These are phyloP conservation scores for Podaxis pistillaris DNA, from an alignment of 768 basidiomycete genomes.

Conservation along the genomic window DNA sequence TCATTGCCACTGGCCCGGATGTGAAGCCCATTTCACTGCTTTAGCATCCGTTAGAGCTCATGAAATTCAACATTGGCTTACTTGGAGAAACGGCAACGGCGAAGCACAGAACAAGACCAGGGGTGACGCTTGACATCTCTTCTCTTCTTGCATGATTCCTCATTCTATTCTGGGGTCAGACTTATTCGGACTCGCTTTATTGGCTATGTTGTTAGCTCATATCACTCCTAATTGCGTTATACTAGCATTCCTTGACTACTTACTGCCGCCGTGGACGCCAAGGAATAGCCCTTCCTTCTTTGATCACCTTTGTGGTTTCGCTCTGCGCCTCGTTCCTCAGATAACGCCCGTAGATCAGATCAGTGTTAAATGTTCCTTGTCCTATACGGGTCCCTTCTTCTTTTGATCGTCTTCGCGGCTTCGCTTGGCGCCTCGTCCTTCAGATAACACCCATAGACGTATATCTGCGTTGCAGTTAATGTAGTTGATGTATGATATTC, in stretches of 20 bases:
- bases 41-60: background rate
- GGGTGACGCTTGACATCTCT: slow-evolving; percentile 1
- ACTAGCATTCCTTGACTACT: too few relatives aligned
- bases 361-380: slow-evolving; percentile 33
- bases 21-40: background rate
- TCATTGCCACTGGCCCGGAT: slow-evolving; percentile 2
- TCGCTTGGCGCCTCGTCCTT: slow-evolving; percentile 55
- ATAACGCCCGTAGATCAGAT: slow-evolving; percentile 55
- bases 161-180: background rate
- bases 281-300: slow-evolving; percentile 42
- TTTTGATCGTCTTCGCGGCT: slow-evolving; percentile 47
- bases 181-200: too few relatives aligned
- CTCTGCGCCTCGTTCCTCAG: slow-evolving; percentile 55
- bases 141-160: background rate
- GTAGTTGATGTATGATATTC: too few relatives aligned
- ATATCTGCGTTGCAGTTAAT: slow-evolving; percentile 24
- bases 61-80: background rate
- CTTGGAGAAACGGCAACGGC: background rate
- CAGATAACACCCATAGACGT: slow-evolving; percentile 55
- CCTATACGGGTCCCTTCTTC: slow-evolving; percentile 30
- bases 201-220: too few relatives aligned
- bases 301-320: slow-evolving; percentile 49
- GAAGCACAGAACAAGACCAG: background rate
- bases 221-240: too few relatives aligned
- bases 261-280: slow-evolving; percentile 7